Evolutionary conservation across 306 rosid genomes (phyloP).

Genomic region (Citrullus mucosospermus): DNA sequence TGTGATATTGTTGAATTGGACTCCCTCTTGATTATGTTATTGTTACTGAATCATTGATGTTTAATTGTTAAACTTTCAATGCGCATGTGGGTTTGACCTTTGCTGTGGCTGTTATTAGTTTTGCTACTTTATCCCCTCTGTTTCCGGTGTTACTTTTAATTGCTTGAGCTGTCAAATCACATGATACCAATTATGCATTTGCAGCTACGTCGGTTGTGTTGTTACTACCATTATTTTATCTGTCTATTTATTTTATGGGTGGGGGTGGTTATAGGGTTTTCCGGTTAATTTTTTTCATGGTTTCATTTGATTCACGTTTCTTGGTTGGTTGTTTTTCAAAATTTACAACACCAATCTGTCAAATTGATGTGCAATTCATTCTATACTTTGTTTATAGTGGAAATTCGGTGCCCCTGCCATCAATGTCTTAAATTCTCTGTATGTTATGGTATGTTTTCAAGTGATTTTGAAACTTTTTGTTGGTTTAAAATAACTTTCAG

Average conservation of each 20-base stretch:
- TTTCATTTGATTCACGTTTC: constrained; percentile 1
- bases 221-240: not conserved
- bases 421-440: too few relatives aligned
- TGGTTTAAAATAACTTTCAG: too few relatives aligned
- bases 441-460: too few relatives aligned
- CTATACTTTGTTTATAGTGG: too few relatives aligned
- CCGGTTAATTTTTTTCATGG: not conserved
- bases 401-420: too few relatives aligned
- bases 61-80: not conserved
- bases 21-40: not conserved
- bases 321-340: not conserved
- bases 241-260: not conserved
- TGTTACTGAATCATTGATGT: not conserved
- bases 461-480: too few relatives aligned
- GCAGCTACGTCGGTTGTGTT: not conserved
- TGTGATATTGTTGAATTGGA: not conserved
- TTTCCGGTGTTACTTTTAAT: not conserved
- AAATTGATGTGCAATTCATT: not conserved
- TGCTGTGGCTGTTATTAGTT: not conserved
- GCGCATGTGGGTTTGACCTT: not conserved
- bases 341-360: not conserved
- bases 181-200: not conserved
- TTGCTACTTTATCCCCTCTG: not conserved
- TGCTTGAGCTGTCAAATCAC: constrained; percentile 1
- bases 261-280: not conserved